Conservation (phyloP, 2,329 filamentous ascomycete species). For the Venturia effusa region DNA sequence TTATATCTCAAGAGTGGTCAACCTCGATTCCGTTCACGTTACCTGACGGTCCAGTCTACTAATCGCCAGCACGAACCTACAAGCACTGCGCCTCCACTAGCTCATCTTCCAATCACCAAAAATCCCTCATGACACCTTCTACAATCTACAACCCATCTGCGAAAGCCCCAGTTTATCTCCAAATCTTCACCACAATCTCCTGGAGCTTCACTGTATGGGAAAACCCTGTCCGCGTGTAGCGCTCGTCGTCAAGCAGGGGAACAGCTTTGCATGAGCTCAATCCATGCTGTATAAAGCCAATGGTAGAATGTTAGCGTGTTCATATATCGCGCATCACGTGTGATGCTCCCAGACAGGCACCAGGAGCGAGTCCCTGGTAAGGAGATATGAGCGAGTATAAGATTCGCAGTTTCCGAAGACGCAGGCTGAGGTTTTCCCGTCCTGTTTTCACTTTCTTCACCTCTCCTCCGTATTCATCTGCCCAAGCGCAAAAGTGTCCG, state of each 20-base stretch:
- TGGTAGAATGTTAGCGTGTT: not conserved
- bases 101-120: not conserved
- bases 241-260: not conserved
- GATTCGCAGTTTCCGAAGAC: not conserved
- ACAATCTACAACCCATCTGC: not conserved
- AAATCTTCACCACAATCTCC: not conserved
- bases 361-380: not conserved
- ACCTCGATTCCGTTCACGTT: not conserved
- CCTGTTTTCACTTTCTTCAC: not conserved
- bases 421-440: not conserved
- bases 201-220: not conserved
- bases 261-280: not conserved
- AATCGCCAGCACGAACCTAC: not conserved
- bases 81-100: not conserved
- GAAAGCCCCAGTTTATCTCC: not conserved
- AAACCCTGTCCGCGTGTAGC: not conserved
- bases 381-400: not conserved
- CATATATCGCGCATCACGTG: not conserved
- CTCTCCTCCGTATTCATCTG: not conserved
- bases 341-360: not conserved
- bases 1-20: not conserved
- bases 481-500: not conserved
- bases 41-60: not conserved
- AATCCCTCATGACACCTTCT: not conserved
- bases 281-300: not conserved